Evolutionary conservation across 1,139 yeast genomes (phyloP).

Genomic region (Scheffersomyces lignicola): DNA sequence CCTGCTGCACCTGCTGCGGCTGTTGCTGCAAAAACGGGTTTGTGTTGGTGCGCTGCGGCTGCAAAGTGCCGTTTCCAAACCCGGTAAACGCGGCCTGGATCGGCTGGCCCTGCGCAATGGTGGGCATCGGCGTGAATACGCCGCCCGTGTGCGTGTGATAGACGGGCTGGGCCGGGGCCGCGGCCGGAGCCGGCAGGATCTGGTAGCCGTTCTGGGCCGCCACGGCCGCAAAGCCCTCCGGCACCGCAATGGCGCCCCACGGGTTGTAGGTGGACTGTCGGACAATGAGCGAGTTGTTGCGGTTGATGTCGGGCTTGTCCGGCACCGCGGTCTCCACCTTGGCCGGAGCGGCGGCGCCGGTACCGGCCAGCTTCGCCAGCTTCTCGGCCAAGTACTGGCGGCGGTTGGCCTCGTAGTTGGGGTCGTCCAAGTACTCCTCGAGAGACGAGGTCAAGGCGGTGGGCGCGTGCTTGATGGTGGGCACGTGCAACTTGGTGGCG

Average conservation of each 20-base stretch:
- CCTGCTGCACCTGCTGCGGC: slow-evolving; percentile 16
- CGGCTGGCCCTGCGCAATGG: slow-evolving; percentile 16
- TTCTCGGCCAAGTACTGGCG: slow-evolving; percentile 73
- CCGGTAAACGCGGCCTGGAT: slow-evolving; percentile 46
- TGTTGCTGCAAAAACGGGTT: slow-evolving; percentile 26
- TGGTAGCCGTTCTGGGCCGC: slow-evolving; percentile 2
- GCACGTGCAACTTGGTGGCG: slow-evolving; percentile 87
- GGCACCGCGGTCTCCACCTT: slow-evolving; percentile 9
- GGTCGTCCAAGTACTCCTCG: slow-evolving; percentile 85
- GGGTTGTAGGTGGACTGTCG: slow-evolving; percentile 49
- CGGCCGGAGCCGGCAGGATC: slow-evolving; percentile 7
- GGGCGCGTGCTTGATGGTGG: slow-evolving; percentile 96
- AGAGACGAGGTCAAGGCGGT: slow-evolving; percentile 85
- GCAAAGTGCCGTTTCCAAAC: slow-evolving; percentile 50
- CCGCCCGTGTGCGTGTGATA: slow-evolving; percentile 8
- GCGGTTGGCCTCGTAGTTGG: slow-evolving; percentile 80
- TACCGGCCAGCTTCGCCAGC: slow-evolving; percentile 12
- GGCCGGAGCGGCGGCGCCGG: background rate
- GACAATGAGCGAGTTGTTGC: slow-evolving; percentile 34
- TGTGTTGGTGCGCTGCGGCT: slow-evolving; percentile 24
- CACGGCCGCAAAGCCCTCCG: slow-evolving; percentile 8
- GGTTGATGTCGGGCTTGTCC: slow-evolving; percentile 15
- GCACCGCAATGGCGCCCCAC: slow-evolving; percentile 29
- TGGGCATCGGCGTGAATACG: slow-evolving; percentile 11
- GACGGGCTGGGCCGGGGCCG: slow-evolving; percentile 4